Evolutionary conservation across 768 basidiomycete genomes (phyloP), one percentile per base, ranked within the genome.

Genomic region (Amanita rimosa): DNA sequence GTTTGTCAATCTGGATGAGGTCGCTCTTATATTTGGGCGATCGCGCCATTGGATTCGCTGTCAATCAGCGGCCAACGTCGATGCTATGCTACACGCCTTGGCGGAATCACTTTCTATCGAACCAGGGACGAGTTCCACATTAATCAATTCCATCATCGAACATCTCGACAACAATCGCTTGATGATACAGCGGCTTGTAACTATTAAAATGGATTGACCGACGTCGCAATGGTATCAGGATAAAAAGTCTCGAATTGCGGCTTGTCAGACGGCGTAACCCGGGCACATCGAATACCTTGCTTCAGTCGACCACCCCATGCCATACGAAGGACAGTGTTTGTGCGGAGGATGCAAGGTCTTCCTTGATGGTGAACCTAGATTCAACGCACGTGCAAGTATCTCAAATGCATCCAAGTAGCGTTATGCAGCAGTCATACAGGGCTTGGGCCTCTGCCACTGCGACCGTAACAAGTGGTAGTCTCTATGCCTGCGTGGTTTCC

Each of bases 271-370:
- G n/a, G n/a, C n/a, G n/a, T n/a, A n/a, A n/a, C n/a, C n/a, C n/a
- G n/a, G n/a, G n/a, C n/a, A 27, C 8, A 27, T 31, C 31, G 3
- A 31, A 13, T 31, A 2, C 13, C 5, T 31, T 13, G 10, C 7
- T 31, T 31, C 3, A 4, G 3, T 29, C 11, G 4, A 10, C 4
- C 13, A 10, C 31, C n/a, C 31, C 31, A 31, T 31, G 44, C 33
- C 34, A 17, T 44, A 46, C 46, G 24, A 48, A 48, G 46, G 46
- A 38, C 22, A 29, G 37, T 48, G 46, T 21, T 33, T 48, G 22
- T 48, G 46, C 16, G 38, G 38, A 24, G 38, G 37, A 13, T 48
- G 37, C 26, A 47, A 40, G 21, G 13, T 48, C 6, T n/a, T 40
- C 24, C 37, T 48, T 24, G 46, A 39, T 14, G 37, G 16, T 24